Base-by-base conservation (phyloP, 768 basidiomycete genomes). In the Auricularia sp. region DNA sequence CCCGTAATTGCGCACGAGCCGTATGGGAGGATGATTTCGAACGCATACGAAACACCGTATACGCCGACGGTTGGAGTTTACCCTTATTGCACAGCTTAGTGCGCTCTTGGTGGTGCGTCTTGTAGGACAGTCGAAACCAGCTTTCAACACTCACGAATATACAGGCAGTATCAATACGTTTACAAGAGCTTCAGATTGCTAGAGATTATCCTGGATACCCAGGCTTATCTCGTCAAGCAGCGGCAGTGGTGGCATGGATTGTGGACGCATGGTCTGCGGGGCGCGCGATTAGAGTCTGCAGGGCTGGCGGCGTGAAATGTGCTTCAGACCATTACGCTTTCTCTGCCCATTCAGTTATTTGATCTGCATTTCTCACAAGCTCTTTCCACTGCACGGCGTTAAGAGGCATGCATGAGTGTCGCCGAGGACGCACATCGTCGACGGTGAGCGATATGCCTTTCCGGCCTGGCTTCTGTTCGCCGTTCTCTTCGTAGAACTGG, bases 1-100 rank as follows among this genome's bases (percentile, higher is more conserved):
- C 94, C 6, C 88, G 90, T 71, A 96, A 91, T 75, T 97, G 95
- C 72, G 80, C 85, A 62, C 80, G 79, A 11, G 89, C 92, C 7
- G 85, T 91, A 3, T 92, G 90, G 90, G 78, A 81, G 62, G 87
- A 89, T 69, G 87, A 94, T 74, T 79, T 33, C 75, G 77, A 61
- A 70, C 66, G 74, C 61, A 81, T 89, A 75, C 76, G 79, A 51
- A 75, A 44, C 61, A 16, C 63, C 18, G 67, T 54, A 44, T 35
- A 44, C 29, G n/a, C 24, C 29, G 21, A 64, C 18, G 69, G 69
- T 5, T 54, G 47, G 2, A 51, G 37, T 2, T 58, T 56, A 34
- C 63, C 66, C 61, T 68, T 85, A 24, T 72, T 83, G 64, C 70
- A 65, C 39, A 65, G 80, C 78, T 56, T 91, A 83, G 70, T 78